A percentile compares a stretch with the other conserved stretches of the same genome.
phyloP scores from a whole-genome alignment of 306 rosid genomes.

The Quercus suber region DNA sequence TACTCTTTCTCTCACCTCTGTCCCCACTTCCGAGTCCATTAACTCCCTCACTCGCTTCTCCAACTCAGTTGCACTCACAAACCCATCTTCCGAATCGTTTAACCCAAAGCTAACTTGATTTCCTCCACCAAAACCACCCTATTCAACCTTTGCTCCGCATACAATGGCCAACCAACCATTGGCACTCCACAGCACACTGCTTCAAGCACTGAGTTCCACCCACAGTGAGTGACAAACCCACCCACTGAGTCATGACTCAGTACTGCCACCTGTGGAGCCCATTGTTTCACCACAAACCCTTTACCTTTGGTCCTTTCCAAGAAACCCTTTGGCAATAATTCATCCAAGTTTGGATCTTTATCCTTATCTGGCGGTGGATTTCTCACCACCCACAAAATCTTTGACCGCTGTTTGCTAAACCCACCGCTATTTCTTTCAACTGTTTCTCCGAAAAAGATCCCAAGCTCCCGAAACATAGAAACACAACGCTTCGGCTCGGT shows the following conservation, averaged over 20 bases:
- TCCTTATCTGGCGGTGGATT: not conserved
- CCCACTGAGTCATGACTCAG: conserved; percentile 20
- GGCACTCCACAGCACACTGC: conserved; percentile 17
- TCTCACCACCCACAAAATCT: not conserved
- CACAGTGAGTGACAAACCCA: conserved; percentile 38
- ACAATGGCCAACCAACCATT: conserved; percentile 38
- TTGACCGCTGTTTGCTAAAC: too few species aligned
- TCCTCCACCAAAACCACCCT: conserved; percentile 14
- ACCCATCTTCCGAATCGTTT: not conserved
- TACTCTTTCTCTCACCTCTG: conserved; percentile 17
- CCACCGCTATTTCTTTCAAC: too few species aligned
- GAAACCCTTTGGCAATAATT: not conserved
- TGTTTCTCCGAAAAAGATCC: too few species aligned
- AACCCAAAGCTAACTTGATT: not conserved
- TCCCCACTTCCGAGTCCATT: conserved; percentile 20
- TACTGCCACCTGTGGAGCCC: conserved; percentile 12
- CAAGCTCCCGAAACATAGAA: too few species aligned
- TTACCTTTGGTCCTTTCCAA: not conserved
- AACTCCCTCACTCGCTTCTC: conserved; percentile 30
- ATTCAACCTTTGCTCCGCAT: conserved; percentile 31
- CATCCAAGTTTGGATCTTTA: not conserved
- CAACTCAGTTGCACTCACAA: conserved; percentile 35
- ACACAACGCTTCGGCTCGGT: too few species aligned
- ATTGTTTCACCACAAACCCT: not conserved
- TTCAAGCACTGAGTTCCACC: conserved; percentile 40